These are phyloP conservation scores for Cyberlindnera amylophila DNA, from an alignment of 805 yeast genomes.

Conservation along the genomic window DNA sequence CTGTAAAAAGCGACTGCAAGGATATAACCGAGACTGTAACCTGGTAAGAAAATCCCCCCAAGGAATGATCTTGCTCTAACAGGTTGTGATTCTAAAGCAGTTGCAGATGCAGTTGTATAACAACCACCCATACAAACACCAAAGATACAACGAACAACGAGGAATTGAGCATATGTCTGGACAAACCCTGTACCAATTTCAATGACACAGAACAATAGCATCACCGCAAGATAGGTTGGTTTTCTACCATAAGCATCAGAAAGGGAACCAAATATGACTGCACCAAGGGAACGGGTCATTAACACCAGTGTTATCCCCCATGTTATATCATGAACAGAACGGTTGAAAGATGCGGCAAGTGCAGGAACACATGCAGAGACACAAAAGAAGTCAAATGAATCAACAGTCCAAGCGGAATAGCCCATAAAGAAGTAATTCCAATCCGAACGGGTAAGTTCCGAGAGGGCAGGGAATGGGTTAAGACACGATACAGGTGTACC, in stretches of 20 bases:
- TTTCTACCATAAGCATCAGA: constrained; percentile 66
- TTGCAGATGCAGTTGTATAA: constrained; percentile 61
- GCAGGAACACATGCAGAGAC: constrained; percentile 51
- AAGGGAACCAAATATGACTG: constrained; percentile 56
- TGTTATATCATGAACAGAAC: constrained; percentile 46
- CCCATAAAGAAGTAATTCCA: constrained; percentile 63
- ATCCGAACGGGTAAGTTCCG: constrained; percentile 34
- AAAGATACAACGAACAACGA: constrained; percentile 59
- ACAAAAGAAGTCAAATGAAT: constrained; percentile 67
- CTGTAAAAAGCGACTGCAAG: constrained; percentile 62
- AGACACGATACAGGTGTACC: constrained; percentile 26
- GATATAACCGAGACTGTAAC: constrained; percentile 64
- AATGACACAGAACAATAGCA: constrained; percentile 46
- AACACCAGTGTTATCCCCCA: constrained; percentile 74
- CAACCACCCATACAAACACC: constrained; percentile 74
- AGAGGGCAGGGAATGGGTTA: constrained; percentile 43
- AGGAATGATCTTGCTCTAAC: constrained; percentile 53
- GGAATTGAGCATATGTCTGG: constrained; percentile 52
- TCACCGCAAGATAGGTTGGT: constrained; percentile 57
- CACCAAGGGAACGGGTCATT: constrained; percentile 69
- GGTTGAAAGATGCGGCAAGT: constrained; percentile 46
- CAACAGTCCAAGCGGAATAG: constrained; percentile 66
- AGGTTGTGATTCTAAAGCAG: constrained; percentile 66
- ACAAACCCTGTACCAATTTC: constrained; percentile 69
- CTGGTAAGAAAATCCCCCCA: constrained; percentile 55